Evolutionary conservation across 2,329 filamentous ascomycete species (phyloP), one percentile per base, ranked within the genome.

Genomic region (Plectosphaerella plurivora): DNA sequence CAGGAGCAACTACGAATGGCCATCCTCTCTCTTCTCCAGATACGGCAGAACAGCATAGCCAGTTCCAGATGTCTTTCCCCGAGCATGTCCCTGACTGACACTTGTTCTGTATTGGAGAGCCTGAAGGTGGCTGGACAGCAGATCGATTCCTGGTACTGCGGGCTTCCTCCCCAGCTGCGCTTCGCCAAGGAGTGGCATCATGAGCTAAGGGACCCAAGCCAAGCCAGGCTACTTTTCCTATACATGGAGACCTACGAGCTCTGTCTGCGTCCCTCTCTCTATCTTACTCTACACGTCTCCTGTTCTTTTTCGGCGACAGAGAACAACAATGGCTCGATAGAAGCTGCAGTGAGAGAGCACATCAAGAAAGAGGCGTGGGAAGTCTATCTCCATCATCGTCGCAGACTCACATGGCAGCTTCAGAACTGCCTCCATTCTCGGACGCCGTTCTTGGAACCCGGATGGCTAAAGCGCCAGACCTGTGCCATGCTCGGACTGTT

Each of bases 211-310:
- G 16, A 18, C 9, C 14, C 14, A 9, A n/a, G 37, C 14, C 37
- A 7, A 7, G n/a, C 41, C 41, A 18, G 8, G 11, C 16, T 20
- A 10, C 5, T 22, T 5, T 20, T 8, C 28, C 3, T 33, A 8
- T 12, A 52, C 18, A 22, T 8, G 18, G 50, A 52, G 24, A 48
- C 45, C 15, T 18, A 44, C 25, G 50, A 52, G 50, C 44, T 52
- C 15, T 24, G 47, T 11, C 45, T 52, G 8, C 44, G 50, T 10
- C 50, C 45, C 15, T 47, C 35, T n/a, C 45, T 52, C 3, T 52
- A 25, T 20, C 10, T 52, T 12, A 18, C 47, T 5, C 11, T 52
- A 11, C 45, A 52, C 20, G 28, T 28, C 5, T 3, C 3, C 45
- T 42, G 6, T 10, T 24, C 36, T 33, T 8, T 8, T 9, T 33